Evolutionary conservation across 441 rosid genomes (phyloP).

Genomic region (Oxalis stricta): DNA sequence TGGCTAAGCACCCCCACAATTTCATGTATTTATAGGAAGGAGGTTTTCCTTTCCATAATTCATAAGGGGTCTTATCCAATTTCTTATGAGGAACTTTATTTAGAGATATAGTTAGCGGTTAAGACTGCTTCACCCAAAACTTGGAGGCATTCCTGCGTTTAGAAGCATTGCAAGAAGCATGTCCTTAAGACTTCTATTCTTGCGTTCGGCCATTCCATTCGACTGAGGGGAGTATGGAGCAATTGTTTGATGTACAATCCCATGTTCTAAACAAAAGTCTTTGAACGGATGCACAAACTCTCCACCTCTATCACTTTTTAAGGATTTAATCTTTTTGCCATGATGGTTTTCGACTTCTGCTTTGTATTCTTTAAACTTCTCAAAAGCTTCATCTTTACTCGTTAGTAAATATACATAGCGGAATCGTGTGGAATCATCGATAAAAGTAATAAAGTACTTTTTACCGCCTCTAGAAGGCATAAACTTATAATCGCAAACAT

Average conservation of each 20-base stretch:
- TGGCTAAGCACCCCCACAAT: not conserved
- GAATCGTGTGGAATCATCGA: no score
- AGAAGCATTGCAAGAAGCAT: constrained; percentile 1
- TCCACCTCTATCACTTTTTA: no score
- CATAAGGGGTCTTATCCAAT: not conserved
- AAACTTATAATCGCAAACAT: no score
- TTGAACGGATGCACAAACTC: no score
- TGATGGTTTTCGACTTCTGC: not conserved
- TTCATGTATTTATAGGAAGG: not conserved
- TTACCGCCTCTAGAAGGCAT: no score
- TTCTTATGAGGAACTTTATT: not conserved
- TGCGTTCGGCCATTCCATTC: constrained; percentile 1
- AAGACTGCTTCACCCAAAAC: not conserved
- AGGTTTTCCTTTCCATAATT: not conserved
- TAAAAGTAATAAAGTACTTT: no score
- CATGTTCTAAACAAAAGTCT: no score
- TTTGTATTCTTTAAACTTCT: not conserved
- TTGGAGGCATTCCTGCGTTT: not conserved
- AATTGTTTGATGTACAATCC: no score
- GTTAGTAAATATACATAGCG: not conserved
- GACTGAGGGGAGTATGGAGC: no score
- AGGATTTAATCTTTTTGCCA: not conserved
- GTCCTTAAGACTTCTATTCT: constrained; percentile 1
- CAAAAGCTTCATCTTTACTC: not conserved
- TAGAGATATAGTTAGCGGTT: not conserved